Conservation (phyloP, 306 rosid species). For the Rosa multiflora region DNA sequence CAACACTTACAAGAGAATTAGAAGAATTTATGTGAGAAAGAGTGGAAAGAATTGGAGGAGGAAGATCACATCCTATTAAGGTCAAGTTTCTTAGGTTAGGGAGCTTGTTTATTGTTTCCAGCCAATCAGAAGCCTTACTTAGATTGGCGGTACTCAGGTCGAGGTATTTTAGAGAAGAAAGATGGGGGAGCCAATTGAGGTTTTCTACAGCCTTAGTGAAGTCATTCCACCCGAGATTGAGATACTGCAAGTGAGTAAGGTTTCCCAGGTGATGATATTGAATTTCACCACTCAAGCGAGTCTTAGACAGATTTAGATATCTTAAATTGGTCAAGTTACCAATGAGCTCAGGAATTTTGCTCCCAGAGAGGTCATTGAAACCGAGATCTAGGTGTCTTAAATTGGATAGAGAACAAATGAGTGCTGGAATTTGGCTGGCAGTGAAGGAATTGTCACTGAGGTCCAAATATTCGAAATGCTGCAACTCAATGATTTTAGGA, state of each 20-base stretch:
- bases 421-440: too few species aligned
- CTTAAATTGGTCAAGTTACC: neutral
- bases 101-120: neutral
- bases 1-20: neutral
- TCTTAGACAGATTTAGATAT: neutral
- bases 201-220: neutral
- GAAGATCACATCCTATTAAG: neutral
- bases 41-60: neutral
- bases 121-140: neutral
- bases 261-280: neutral
- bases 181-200: neutral
- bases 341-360: neutral
- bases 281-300: neutral
- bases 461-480: too few species aligned
- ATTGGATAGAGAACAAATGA: too few species aligned
- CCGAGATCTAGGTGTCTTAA: neutral
- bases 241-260: neutral
- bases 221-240: rapidly evolving
- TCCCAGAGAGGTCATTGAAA: neutral
- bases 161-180: neutral
- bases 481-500: too few species aligned
- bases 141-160: neutral
- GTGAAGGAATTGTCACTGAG: too few species aligned
- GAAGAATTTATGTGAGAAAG: neutral
- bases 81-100: conserved; percentile 2